These are phyloP conservation scores for Zancudomyces culisetae DNA, from an alignment of 371 early-diverging fungal species.

Conservation along the genomic window DNA sequence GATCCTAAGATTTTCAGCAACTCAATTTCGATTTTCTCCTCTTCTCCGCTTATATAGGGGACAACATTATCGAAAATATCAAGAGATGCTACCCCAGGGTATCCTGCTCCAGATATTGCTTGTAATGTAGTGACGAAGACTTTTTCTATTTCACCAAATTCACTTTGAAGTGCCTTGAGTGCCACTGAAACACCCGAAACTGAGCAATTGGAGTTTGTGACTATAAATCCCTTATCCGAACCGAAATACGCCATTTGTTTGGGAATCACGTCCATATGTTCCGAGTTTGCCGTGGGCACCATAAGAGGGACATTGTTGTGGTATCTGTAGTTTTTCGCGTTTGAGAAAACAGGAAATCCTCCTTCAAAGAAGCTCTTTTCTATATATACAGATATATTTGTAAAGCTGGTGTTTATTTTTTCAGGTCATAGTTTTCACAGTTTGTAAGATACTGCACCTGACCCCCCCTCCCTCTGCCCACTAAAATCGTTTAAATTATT, in stretches of 20 bases:
- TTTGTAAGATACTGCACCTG: too few species aligned
- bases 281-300: slow-evolving; percentile 77
- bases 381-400: too few species aligned
- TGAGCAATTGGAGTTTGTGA: slow-evolving; percentile 95
- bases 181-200: slow-evolving; percentile 85
- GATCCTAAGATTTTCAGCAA: slow-evolving; percentile 77
- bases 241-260: slow-evolving; percentile 45
- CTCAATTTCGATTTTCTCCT: slow-evolving; percentile 91
- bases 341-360: slow-evolving; percentile 77
- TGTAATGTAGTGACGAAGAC: slow-evolving; percentile 81
- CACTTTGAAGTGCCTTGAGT: slow-evolving; percentile 74
- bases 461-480: too few species aligned
- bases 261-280: slow-evolving; percentile 62
- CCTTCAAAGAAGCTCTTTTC: slow-evolving; percentile 55
- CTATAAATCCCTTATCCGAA: slow-evolving; percentile 62
- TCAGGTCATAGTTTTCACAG: too few species aligned
- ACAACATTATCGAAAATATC: slow-evolving; percentile 90
- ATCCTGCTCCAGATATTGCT: slow-evolving; percentile 91
- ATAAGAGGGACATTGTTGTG: slow-evolving; percentile 73
- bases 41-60: slow-evolving; percentile 89
- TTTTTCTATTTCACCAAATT: slow-evolving; percentile 58
- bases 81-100: slow-evolving; percentile 83
- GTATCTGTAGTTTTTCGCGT: slow-evolving; percentile 89
- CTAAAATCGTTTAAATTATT: too few species aligned
- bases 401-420: too few species aligned